Evolutionary conservation across 2,329 filamentous ascomycete genomes (phyloP).

Genomic region (Aspergillus carbonarius): DNA sequence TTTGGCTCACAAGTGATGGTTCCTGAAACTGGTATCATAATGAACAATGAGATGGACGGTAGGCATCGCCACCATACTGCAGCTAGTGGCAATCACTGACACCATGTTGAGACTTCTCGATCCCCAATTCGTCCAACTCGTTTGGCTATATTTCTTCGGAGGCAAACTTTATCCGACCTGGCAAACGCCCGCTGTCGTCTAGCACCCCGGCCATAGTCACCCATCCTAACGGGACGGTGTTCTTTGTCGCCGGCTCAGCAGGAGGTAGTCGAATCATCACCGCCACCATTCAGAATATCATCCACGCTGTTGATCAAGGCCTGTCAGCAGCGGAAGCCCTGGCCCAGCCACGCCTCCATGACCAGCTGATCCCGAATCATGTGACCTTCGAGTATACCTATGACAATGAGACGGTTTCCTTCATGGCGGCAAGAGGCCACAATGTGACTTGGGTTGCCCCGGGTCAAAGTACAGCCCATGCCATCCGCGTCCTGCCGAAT

Average conservation of each 20-base stretch:
- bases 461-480: conserved; percentile 69
- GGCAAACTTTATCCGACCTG: conserved; percentile 76
- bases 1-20: conserved; percentile 80
- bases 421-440: conserved; percentile 65
- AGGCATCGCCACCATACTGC: conserved; percentile 35
- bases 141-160: conserved; percentile 82
- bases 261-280: conserved; percentile 85
- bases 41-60: conserved; percentile 63
- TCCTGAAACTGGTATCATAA: conserved; percentile 77
- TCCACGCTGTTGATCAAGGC: conserved; percentile 68
- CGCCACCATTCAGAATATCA: conserved; percentile 69
- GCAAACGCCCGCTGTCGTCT: conserved; percentile 80
- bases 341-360: conserved; percentile 68
- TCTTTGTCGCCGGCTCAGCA: conserved; percentile 70
- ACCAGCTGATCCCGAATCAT: conserved; percentile 74
- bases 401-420: conserved; percentile 62
- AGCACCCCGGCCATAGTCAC: conserved; percentile 79
- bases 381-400: conserved; percentile 69
- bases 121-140: conserved; percentile 72
- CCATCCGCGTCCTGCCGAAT: conserved; percentile 59
- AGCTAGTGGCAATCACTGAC: conserved; percentile 27
- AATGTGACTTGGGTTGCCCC: conserved; percentile 68
- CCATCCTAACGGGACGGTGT: conserved; percentile 62
- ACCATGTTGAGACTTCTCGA: conserved; percentile 80
- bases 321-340: conserved; percentile 64